phyloP scores from a whole-genome alignment of 75 land plant species.

The Cunninghamia lanceolata region DNA sequence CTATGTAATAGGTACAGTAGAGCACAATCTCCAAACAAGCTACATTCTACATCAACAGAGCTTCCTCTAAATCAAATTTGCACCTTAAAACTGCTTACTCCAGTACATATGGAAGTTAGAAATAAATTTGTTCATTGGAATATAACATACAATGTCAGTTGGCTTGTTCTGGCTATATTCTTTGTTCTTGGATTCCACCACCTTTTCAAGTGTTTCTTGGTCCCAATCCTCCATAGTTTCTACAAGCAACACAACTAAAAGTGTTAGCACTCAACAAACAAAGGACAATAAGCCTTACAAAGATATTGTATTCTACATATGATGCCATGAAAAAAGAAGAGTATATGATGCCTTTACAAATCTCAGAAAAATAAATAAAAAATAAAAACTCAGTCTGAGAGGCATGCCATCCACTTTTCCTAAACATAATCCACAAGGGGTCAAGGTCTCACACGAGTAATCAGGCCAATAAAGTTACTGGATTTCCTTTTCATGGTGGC shows the following conservation, averaged over 20 bases:
- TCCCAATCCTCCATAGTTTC: constrained; percentile 99
- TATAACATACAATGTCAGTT: constrained; percentile 86
- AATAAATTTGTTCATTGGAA: not conserved
- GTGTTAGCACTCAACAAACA: not conserved
- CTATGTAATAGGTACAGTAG: not conserved
- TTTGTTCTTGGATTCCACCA: constrained; percentile 77
- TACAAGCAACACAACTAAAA: constrained; percentile 8
- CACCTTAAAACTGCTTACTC: not conserved
- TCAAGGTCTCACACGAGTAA: not conserved
- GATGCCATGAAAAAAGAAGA: not conserved
- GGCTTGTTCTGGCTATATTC: constrained; percentile 96
- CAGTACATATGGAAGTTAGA: not conserved
- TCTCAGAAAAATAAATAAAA: not conserved
- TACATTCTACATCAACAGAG: not conserved
- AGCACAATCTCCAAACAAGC: not conserved
- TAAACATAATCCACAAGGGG: not conserved
- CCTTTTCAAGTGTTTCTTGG: constrained; percentile 91
- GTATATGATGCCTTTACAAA: not conserved
- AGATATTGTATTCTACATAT: not conserved
- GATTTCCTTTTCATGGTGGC: not conserved
- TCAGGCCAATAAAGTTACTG: not conserved
- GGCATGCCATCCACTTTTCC: not conserved
- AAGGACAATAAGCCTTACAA: not conserved
- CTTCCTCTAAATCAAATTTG: constrained; percentile 4
- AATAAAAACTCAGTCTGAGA: not conserved